Conservation (phyloP, 768 basidiomycete species). For the Lyophyllum shimeji region DNA sequence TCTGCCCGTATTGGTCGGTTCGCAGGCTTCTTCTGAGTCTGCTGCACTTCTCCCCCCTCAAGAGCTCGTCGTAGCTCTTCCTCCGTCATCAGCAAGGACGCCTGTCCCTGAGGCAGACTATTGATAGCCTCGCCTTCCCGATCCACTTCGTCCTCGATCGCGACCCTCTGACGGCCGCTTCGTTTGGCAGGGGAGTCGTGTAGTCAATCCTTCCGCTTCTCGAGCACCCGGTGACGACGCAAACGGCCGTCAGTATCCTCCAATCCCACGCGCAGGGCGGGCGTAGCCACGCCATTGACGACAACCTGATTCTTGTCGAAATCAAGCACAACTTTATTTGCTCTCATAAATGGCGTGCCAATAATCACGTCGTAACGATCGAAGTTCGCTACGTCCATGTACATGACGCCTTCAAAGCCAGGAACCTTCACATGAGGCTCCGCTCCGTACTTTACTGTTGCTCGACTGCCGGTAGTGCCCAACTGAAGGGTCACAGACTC, state of each 20-base stretch:
- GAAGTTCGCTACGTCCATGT: slow-evolving; percentile 35
- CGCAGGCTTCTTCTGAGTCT: neutral
- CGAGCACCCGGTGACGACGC: neutral
- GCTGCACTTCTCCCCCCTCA: neutral
- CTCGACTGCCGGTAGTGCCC: slow-evolving; percentile 30
- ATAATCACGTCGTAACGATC: slow-evolving; percentile 35
- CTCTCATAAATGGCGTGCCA: slow-evolving; percentile 31
- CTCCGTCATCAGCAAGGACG: neutral
- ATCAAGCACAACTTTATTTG: slow-evolving; percentile 22
- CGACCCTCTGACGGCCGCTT: neutral
- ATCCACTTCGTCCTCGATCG: neutral
- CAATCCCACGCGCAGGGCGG: neutral
- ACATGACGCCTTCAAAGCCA: slow-evolving; percentile 1
- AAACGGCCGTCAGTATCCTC: neutral
- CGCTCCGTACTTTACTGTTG: slow-evolving; percentile 27
- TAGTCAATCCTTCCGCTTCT: slow-evolving; percentile 2
- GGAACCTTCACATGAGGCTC: slow-evolving; percentile 15
- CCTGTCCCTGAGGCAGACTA: neutral
- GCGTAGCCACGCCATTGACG: slow-evolving; percentile 3
- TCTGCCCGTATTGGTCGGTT: neutral
- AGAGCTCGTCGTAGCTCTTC: slow-evolving; percentile 3
- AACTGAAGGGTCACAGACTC: slow-evolving; percentile 26
- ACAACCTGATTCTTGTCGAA: slow-evolving; percentile 18
- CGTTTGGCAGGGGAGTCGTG: neutral
- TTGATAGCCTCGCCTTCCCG: neutral